A percentile compares a stretch with the other conserved stretches of the same genome.
phyloP scores from a whole-genome alignment of 2,329 filamentous ascomycete species.

The Aspergillus clavatus region DNA sequence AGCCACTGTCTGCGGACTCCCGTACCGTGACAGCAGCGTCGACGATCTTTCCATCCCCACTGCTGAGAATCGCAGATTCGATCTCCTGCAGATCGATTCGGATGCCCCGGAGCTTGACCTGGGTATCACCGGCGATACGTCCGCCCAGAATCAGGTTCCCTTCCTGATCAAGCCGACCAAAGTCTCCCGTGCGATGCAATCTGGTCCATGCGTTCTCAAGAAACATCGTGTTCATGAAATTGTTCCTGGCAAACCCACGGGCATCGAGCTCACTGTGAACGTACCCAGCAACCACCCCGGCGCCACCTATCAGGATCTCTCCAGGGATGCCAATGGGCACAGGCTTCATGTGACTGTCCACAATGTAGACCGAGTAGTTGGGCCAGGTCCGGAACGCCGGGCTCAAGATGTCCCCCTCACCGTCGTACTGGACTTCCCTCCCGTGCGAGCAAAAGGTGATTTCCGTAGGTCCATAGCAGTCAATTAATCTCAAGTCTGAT shows the following conservation, averaged over 20 bases:
- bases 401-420: no score
- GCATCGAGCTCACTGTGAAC: constrained; percentile 11
- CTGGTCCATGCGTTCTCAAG: constrained; percentile 2
- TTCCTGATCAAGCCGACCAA: constrained; percentile 20
- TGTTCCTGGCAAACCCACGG: background rate
- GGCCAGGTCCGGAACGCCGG: constrained; percentile 26
- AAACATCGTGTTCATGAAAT: constrained; percentile 14
- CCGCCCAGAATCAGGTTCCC: constrained; percentile 24
- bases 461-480: constrained; percentile 29
- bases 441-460: constrained; percentile 17
- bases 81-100: constrained; percentile 47
- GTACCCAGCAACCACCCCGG: constrained; percentile 18
- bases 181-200: constrained; percentile 28
- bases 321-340: constrained; percentile 41
- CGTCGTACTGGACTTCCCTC: constrained; percentile 3
- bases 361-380: constrained; percentile 39
- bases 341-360: constrained; percentile 37
- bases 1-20: background rate
- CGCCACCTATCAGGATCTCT: constrained; percentile 40
- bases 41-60: constrained; percentile 13
- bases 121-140: constrained; percentile 22
- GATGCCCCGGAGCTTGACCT: constrained; percentile 26
- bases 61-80: constrained; percentile 25
- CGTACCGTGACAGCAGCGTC: constrained; percentile 1
- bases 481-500: constrained; percentile 14